A percentile compares a stretch with the other conserved stretches of the same genome.
phyloP scores from a whole-genome alignment of 805 yeast species.

The Jamesozyma rosinii region DNA sequence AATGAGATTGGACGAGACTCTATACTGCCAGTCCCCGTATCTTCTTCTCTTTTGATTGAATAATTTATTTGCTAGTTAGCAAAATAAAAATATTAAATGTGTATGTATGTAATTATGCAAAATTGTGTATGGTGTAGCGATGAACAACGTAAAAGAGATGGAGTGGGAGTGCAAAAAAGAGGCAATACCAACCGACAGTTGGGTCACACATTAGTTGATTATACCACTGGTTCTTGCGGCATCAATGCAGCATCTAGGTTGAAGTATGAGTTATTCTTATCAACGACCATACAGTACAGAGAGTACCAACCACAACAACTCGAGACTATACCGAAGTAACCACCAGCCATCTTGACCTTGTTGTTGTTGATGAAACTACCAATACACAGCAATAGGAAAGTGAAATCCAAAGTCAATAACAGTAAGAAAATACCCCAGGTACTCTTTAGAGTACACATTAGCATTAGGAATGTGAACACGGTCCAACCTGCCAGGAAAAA shows the following conservation, averaged over 20 bases:
- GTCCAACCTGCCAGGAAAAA: constrained; percentile 56
- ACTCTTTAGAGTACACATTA: constrained; percentile 49
- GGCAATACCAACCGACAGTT: no score
- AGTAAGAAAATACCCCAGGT: constrained; percentile 51
- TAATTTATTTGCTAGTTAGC: no score
- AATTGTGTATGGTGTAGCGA: no score
- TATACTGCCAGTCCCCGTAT: no score
- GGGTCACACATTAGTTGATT: no score
- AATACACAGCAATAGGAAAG: constrained; percentile 43
- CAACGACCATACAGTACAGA: constrained; percentile 55
- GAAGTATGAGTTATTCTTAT: constrained; percentile 49
- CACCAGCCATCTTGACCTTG: constrained; percentile 47
- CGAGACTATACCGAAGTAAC: constrained; percentile 49
- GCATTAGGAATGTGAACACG: constrained; percentile 50
- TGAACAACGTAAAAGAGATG: no score
- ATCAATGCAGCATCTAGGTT: constrained; percentile 43
- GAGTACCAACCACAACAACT: constrained; percentile 54
- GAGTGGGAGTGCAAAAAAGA: no score
- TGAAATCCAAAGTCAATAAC: constrained; percentile 44
- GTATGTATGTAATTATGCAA: no score
- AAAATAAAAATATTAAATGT: no score
- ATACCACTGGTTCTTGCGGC: constrained; percentile 38
- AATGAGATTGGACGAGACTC: no score
- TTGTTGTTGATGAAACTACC: constrained; percentile 43
- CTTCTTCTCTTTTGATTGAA: no score